Evolutionary conservation across 2,329 filamentous ascomycete species (phyloP).

Genomic region (Alternaria tenuissima): DNA sequence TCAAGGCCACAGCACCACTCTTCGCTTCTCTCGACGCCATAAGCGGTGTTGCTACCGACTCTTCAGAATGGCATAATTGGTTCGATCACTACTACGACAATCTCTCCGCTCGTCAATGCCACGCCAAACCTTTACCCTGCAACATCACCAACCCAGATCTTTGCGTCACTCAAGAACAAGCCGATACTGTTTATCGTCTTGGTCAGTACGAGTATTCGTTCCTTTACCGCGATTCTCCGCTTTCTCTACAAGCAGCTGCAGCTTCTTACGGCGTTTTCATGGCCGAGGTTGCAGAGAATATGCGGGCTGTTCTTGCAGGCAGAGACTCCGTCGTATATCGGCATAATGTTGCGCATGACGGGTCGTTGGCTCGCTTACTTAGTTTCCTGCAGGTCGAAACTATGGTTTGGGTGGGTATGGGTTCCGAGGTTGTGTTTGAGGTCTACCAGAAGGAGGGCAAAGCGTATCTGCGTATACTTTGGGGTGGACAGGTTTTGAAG

Average conservation of each 20-base stretch:
- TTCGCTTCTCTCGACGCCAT: conserved; percentile 70
- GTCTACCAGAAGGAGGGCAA: conserved; percentile 57
- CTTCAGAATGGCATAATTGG: conserved; percentile 71
- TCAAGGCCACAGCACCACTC: conserved; percentile 64
- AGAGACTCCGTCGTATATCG: conserved; percentile 62
- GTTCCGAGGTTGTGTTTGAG: conserved; percentile 79
- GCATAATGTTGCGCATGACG: conserved; percentile 85
- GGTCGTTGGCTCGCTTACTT: conserved; percentile 72
- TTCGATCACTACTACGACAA: conserved; percentile 90
- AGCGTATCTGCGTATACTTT: conserved; percentile 71
- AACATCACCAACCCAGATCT: conserved; percentile 58
- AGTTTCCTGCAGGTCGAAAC: conserved; percentile 74
- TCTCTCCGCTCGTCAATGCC: conserved; percentile 79
- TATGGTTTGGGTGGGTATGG: conserved; percentile 90
- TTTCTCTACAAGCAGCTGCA: conserved; percentile 68
- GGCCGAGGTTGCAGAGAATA: conserved; percentile 72
- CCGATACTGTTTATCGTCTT: conserved; percentile 75
- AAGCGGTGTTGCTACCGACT: conserved; percentile 67
- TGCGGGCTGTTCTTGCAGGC: conserved; percentile 58
- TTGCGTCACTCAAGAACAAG: conserved; percentile 70
- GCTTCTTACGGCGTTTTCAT: conserved; percentile 76
- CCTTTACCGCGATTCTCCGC: conserved; percentile 73
- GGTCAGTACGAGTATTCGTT: conserved; percentile 84
- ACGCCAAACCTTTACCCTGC: conserved; percentile 76
- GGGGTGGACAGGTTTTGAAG: conserved; percentile 70